These are phyloP conservation scores for Punctularia strigosozonata DNA, from an alignment of 768 basidiomycete genomes.

Conservation along the genomic window DNA sequence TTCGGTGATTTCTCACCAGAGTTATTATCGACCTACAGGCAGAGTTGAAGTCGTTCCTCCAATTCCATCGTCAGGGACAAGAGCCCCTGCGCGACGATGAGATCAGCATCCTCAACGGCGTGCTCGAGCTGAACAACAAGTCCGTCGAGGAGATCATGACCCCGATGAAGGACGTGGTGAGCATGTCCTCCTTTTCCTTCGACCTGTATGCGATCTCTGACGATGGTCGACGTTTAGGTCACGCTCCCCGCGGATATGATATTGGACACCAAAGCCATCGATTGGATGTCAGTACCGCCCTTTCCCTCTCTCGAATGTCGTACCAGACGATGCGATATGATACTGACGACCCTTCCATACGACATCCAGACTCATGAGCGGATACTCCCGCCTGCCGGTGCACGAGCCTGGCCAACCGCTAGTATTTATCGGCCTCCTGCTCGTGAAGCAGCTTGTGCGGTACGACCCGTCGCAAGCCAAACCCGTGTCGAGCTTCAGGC, in stretches of 20 bases:
- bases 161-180: constrained; percentile 32
- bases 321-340: too few species aligned
- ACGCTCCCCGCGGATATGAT: constrained; percentile 69
- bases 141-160: constrained; percentile 48
- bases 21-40: too few species aligned
- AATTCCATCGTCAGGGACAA: constrained; percentile 65
- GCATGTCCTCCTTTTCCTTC: neutral
- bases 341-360: constrained; percentile 4
- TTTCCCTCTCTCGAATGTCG: neutral
- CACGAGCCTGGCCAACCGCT: constrained; percentile 59
- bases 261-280: constrained; percentile 69
- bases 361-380: constrained; percentile 47
- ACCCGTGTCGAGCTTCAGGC: constrained; percentile 61
- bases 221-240: constrained; percentile 20
- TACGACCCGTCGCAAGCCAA: constrained; percentile 80
- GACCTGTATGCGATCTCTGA: neutral
- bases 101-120: constrained; percentile 70
- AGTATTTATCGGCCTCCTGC: constrained; percentile 70
- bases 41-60: constrained; percentile 64
- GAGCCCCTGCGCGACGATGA: constrained; percentile 76
- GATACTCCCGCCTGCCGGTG: constrained; percentile 89
- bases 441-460: constrained; percentile 78
- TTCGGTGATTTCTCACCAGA: too few species aligned
- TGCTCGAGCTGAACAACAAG: constrained; percentile 67
- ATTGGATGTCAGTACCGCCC: constrained; percentile 45